These are phyloP conservation scores for Xylaria sp. DNA, from an alignment of 2,329 filamentous ascomycete genomes.

Conservation along the genomic window DNA sequence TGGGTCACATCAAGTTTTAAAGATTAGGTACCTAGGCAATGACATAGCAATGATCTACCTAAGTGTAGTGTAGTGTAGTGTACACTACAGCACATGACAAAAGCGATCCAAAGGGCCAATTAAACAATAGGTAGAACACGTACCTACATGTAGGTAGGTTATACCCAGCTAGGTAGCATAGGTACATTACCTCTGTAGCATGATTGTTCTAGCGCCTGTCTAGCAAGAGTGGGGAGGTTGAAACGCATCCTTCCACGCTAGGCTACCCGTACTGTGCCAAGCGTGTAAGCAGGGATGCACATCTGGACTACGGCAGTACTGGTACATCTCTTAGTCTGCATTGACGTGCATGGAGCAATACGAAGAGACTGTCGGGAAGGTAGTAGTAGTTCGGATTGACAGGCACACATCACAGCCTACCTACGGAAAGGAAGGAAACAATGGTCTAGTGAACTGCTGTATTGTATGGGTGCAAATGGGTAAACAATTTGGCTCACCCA, in stretches of 20 bases:
- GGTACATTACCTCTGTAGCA: neutral
- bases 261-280: slow-evolving; percentile 9
- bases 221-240: slow-evolving; percentile 6
- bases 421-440: slow-evolving; percentile 2
- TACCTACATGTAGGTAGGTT: neutral
- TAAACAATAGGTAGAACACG: neutral
- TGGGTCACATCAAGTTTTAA: slow-evolving; percentile 24
- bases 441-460: neutral
- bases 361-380: slow-evolving; percentile 27
- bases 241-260: slow-evolving; percentile 23
- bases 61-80: too few relatives aligned
- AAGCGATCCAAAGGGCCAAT: slow-evolving; percentile 23
- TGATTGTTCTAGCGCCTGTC: neutral
- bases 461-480: neutral
- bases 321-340: slow-evolving; percentile 16
- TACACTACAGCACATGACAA: slow-evolving; percentile 7
- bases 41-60: slow-evolving; percentile 26
- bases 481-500: neutral
- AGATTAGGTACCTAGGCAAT: neutral
- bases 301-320: neutral
- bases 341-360: slow-evolving; percentile 25
- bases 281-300: neutral
- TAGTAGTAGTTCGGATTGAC: slow-evolving; percentile 19
- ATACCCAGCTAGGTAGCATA: neutral
- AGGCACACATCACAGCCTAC: slow-evolving; percentile 8